Evolutionary conservation across 2,329 filamentous ascomycete genomes (phyloP).

Genomic region (Phialophora expanda): DNA sequence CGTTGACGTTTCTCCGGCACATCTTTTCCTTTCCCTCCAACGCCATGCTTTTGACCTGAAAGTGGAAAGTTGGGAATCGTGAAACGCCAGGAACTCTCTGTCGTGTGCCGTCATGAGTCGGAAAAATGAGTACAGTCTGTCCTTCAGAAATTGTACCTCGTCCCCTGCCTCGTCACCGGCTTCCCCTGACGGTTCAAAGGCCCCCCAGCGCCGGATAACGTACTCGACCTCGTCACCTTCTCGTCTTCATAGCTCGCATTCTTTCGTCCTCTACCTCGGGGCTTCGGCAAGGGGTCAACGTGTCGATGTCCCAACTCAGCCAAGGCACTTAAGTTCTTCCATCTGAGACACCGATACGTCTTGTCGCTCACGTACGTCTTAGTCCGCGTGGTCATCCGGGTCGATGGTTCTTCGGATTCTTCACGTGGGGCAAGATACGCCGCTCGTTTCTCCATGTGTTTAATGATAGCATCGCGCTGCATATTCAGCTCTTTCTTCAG

Average conservation of each 20-base stretch:
- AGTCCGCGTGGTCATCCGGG: slow-evolving; percentile 66
- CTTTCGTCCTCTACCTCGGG: slow-evolving; percentile 44
- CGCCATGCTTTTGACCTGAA: slow-evolving; percentile 3
- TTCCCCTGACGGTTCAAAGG: slow-evolving; percentile 55
- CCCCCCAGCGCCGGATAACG: neutral
- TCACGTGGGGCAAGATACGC: slow-evolving; percentile 65
- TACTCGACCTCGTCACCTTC: slow-evolving; percentile 41
- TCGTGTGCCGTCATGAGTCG: neutral
- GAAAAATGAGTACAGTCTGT: neutral
- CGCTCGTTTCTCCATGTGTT: slow-evolving; percentile 80
- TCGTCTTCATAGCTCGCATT: slow-evolving; percentile 41
- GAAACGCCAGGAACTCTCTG: neutral
- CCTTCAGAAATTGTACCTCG: slow-evolving; percentile 53
- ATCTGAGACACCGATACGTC: slow-evolving; percentile 66
- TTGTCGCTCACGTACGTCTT: slow-evolving; percentile 63
- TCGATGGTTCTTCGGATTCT: slow-evolving; percentile 57
- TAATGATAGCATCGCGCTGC: slow-evolving; percentile 75
- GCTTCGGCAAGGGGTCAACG: slow-evolving; percentile 60
- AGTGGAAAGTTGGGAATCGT: slow-evolving; percentile 2
- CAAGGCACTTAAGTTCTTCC: slow-evolving; percentile 68
- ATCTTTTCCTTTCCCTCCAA: neutral
- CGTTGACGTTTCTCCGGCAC: neutral
- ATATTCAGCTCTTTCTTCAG: slow-evolving; percentile 82
- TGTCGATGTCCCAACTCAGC: slow-evolving; percentile 65
- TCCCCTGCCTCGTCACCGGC: slow-evolving; percentile 57